Percentiles rank a stretch among this genome's conserved stretches.
Conservation (phyloP, 495 filamentous ascomycete species). For the Neurospora hispaniola region DNA sequence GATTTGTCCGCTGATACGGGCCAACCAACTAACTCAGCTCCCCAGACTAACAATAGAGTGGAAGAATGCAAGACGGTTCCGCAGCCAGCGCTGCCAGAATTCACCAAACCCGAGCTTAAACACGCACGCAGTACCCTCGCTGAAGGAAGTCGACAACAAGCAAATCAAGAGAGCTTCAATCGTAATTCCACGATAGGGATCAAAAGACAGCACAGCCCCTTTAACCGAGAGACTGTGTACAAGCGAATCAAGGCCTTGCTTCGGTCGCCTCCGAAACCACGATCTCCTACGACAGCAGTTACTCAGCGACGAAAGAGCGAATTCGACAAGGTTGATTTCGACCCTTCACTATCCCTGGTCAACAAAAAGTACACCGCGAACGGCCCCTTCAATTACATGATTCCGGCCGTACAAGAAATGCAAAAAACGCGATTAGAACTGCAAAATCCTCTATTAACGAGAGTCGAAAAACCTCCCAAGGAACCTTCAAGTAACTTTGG, state of each 20-base stretch:
- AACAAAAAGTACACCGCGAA: conserved; percentile 42
- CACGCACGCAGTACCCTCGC: conserved; percentile 35
- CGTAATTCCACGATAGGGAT: conserved; percentile 18
- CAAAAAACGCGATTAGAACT: conserved; percentile 2
- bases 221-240: conserved; percentile 42
- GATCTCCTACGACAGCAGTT: background rate
- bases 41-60: background rate
- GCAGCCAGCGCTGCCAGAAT: conserved; percentile 19
- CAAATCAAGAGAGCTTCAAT: conserved; percentile 19
- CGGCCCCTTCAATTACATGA: conserved; percentile 36
- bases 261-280: conserved; percentile 12
- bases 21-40: conserved; percentile 3
- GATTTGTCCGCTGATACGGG: conserved; percentile 6
- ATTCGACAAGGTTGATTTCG: conserved; percentile 41
- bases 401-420: conserved; percentile 13
- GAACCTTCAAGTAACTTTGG: conserved; percentile 27
- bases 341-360: conserved; percentile 33
- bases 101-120: conserved; percentile 38
- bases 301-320: conserved; percentile 23
- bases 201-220: conserved; percentile 36
- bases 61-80: conserved; percentile 1
- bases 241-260: conserved; percentile 36
- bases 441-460: background rate
- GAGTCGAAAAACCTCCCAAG: conserved; percentile 20
- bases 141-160: conserved; percentile 20